Evolutionary conservation across 1,284 basidiomycete species (phyloP).

Genomic region (Peniophora sp.): DNA sequence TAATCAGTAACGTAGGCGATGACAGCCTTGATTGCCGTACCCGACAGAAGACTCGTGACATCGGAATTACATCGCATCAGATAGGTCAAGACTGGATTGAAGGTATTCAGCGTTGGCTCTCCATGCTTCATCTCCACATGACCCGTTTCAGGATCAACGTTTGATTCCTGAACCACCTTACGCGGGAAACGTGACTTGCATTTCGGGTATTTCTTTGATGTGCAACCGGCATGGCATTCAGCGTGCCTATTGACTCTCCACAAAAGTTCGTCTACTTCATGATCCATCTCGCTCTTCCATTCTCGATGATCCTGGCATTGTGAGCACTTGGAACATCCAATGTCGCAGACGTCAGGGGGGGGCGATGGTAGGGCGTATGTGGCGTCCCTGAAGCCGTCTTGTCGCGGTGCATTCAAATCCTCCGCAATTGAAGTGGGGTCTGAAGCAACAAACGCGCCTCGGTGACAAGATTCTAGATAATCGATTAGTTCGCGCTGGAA

Average conservation of each 20-base stretch:
- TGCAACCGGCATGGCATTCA: slow-evolving; percentile 5
- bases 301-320: not conserved
- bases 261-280: slow-evolving; percentile 8
- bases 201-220: slow-evolving; percentile 3
- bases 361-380: not conserved
- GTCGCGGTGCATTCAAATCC: not conserved
- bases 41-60: slow-evolving; percentile 25
- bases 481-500: slow-evolving; percentile 12
- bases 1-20: slow-evolving; percentile 32
- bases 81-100: slow-evolving; percentile 21
- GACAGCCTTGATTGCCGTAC: slow-evolving; percentile 28
- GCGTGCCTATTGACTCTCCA: slow-evolving; percentile 9
- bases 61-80: slow-evolving; percentile 27
- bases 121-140: slow-evolving; percentile 22
- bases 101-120: slow-evolving; percentile 27
- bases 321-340: not conserved
- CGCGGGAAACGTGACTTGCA: slow-evolving; percentile 25
- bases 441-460: slow-evolving; percentile 1
- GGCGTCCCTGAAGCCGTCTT: not conserved
- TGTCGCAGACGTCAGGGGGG: not conserved
- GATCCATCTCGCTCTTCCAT: slow-evolving; percentile 5
- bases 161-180: slow-evolving; percentile 10
- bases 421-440: not conserved
- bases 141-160: slow-evolving; percentile 19
- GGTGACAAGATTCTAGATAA: slow-evolving; percentile 12